Evolutionary conservation across 768 basidiomycete species (phyloP), one percentile per base, ranked within the genome.

Genomic region (Mycena alexandri): DNA sequence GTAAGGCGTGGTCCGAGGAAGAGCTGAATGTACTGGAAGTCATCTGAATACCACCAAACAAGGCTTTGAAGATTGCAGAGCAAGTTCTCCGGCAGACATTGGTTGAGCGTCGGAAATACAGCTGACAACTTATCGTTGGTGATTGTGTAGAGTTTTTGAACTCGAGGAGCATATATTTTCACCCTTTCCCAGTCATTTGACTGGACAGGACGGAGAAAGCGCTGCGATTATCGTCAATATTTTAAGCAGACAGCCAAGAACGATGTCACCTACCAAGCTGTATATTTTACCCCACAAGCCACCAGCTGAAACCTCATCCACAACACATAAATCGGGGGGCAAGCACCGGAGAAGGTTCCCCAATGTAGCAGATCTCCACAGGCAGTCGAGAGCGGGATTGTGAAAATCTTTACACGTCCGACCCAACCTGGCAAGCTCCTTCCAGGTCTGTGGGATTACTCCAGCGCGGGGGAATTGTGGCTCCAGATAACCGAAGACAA

Each of bases 321-420:
- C 19, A 9, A 19, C 47, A 11, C 47, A 48, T 8, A 38, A 43
- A 34, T 61, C 60, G 9, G 60, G 43, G 10, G 60, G 60, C 50
- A 61, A 33, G 29, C 29, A 29, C 29, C 38, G n/a, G 0, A 61
- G 36, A 10, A 61, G 48, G 11, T 22, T 48, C 22, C 22, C 22
- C 22, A 48, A 24, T 24, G 47, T 24, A 12, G 22, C 22, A 5
- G 24, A 29, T 17, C 13, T 51, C 60, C 60, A 61, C 3, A 52
- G 16, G 1, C 22, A 52, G 2, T 38, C 25, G 50, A 52, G 22
- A 11, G 60, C 50, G 5, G 17, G 60, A 25, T 36, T 12, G 4
- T 24, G 34, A 22, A 61, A 52, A n/a, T 17, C 29, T 29, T 29
- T 29, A 29, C 29, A 29, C 29, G 29, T 29, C 29, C 29, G 3